Evolutionary conservation across 179 eudicot genomes (phyloP), one percentile per base, ranked within the genome.

Genomic region (Vitellaria paradoxa): DNA sequence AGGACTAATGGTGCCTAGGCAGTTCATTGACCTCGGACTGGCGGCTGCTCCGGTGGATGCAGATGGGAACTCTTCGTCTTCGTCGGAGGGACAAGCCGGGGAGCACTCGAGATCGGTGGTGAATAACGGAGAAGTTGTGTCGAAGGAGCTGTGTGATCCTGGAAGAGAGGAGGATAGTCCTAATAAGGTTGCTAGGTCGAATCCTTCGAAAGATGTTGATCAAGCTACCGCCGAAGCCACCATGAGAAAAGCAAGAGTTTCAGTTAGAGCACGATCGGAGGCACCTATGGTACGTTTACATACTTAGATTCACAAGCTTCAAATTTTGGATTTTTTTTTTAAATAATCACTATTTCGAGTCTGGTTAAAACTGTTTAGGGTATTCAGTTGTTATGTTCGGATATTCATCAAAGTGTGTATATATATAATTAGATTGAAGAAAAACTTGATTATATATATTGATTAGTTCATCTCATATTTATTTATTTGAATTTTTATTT

Each of bases 161-260:
- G 79, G 74, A 62, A 46, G 65, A 53, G 86, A 86, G 57, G 87
- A 78, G 82, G 84, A 14, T 78, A 83, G 65, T 52, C 81, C 85
- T 7, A 84, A 79, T 56, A 91, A 89, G 85, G 85, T 78, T 18
- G 80, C 89, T 0, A 87, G 82, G 74, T 74, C 85, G 68, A 76
- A 57, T n/a, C 70, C 75, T 45, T 75, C 82, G 1, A 81, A 68
- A 55, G 69, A 79, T 62, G 82, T 79, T 53, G 97, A 93, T 64
- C 92, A 92, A 59, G 86, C 97, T 30, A 30, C 37, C 0, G 72
- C 93, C 0, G 97, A 93, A 62, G 92, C 97, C 55, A 92, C 98
- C 4, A 92, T 93, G 93, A 89, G 93, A 76, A 93, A 92, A 79
- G 93, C 95, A 57, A 87, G 98, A 63, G 98, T 93, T 65, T 90